Evolutionary conservation across 2,329 filamentous ascomycete genomes (phyloP).

Genomic region (Claviceps paspali): DNA sequence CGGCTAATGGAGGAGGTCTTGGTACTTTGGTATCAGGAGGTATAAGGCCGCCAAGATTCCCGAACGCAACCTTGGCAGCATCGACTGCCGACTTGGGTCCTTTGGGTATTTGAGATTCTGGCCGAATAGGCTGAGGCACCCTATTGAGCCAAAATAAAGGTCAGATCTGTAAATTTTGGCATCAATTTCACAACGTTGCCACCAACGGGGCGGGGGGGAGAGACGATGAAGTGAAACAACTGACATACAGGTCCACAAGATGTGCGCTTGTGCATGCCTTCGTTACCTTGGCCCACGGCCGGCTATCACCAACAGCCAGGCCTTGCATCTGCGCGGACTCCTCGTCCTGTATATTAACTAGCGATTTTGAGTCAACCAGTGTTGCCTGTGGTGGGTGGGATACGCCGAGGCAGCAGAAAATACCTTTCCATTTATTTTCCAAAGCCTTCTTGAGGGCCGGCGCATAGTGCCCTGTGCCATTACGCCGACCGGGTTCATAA

Average conservation of each 20-base stretch:
- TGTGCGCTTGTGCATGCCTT: slow-evolving; percentile 4
- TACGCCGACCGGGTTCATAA: slow-evolving; percentile 5
- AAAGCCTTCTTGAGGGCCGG: slow-evolving; percentile 5
- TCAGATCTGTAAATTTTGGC: too few species aligned
- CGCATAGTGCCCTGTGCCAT: slow-evolving; percentile 6
- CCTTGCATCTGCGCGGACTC: slow-evolving; percentile 12
- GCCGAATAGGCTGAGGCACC: slow-evolving; percentile 6
- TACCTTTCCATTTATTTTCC: slow-evolving; percentile 10
- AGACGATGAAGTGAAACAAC: not conserved
- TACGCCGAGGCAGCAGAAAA: too few species aligned
- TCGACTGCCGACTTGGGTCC: not conserved
- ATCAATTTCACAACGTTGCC: too few species aligned
- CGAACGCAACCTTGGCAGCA: not conserved
- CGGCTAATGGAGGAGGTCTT: not conserved
- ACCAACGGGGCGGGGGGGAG: too few species aligned
- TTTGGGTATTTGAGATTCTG: slow-evolving; percentile 1
- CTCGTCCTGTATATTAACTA: slow-evolving; percentile 10
- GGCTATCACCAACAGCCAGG: slow-evolving; percentile 8
- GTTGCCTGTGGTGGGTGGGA: too few species aligned
- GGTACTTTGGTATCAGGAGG: not conserved
- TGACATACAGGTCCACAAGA: slow-evolving; percentile 6
- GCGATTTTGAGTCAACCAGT: not conserved
- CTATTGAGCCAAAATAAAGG: slow-evolving; percentile 2
- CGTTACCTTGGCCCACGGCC: slow-evolving; percentile 11
- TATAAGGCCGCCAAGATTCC: slow-evolving; percentile 2